Base-by-base conservation (phyloP, 164 flowering plant species). In the Magnolia sinica region DNA sequence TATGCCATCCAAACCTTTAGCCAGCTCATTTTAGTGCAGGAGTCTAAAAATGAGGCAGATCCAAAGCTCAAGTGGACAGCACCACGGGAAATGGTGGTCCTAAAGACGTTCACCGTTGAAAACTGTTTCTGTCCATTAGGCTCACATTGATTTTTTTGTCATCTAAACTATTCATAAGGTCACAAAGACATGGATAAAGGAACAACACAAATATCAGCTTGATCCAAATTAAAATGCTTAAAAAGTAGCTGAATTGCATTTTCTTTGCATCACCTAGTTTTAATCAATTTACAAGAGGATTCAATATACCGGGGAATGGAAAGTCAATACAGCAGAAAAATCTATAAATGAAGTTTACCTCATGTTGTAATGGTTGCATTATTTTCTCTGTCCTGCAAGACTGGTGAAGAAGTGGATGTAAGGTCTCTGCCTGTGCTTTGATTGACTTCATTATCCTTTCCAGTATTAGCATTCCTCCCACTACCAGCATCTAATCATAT, bases 401-500 rank as follows among this genome's bases (percentile, higher is more conserved):
- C 68, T 69, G 87, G 75, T 69, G 80, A 70, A 73, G 83, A 50
- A 70, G 71, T 68, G n/a, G 80, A 65, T 58, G 64, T 58, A 80
- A 50, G 74, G 71, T 83, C 75, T 78, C 84, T 76, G 52, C 70
- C 82, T 74, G 83, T 86, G 76, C 50, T 68, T 27, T 68, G 71
- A 16, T 76, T 86, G 45, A 73, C 71, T 77, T 81, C 88, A 86
- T 86, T 88, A 76, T 90, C 92, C 79, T 85, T 90, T 67, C 77
- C 90, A 64, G 86, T 72, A 80, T 73, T 76, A 73, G 84, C 71
- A 66, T 52, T 88, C 81, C 81, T 88, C 37, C 91, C 88, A 80
- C 85, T 85, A 80, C 88, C 88, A 81, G 89, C 86, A 89, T 91
- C 98, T 92, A 19, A 31, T 14, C 14, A 14, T 37, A 55, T 10